phyloP scores from a whole-genome alignment of 2,329 filamentous ascomycete genomes.

The Raffaelea arxii region DNA sequence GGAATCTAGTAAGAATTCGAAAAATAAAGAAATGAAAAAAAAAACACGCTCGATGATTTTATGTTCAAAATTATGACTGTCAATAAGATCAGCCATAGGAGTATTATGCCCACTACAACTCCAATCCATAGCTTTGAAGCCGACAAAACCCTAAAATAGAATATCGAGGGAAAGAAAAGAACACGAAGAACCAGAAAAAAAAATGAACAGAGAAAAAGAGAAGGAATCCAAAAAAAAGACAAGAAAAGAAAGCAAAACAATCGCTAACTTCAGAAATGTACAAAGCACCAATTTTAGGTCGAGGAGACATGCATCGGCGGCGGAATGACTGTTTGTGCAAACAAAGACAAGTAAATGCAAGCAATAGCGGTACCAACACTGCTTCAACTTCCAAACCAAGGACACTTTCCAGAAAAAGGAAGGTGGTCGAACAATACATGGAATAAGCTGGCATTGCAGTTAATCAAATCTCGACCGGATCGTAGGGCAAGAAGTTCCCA shows the following conservation, averaged over 20 bases:
- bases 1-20: background rate
- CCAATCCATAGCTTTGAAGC: too few species aligned
- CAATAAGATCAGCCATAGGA: too few species aligned
- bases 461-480: constrained; percentile 31
- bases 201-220: too few species aligned
- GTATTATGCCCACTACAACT: too few species aligned
- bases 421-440: background rate
- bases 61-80: too few species aligned
- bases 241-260: background rate
- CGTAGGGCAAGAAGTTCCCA: constrained; percentile 90
- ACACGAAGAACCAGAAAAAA: too few species aligned
- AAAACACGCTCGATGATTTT: too few species aligned
- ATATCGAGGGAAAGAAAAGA: too few species aligned
- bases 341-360: background rate
- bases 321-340: background rate
- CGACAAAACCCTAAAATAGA: too few species aligned
- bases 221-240: background rate
- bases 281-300: too few species aligned
- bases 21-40: background rate
- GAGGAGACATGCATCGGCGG: background rate
- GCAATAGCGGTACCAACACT: background rate
- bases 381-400: background rate
- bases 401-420: background rate
- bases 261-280: too few species aligned
- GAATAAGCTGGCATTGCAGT: background rate